A percentile compares a stretch with the other conserved stretches of the same genome.
These are phyloP conservation scores for Botrytis sinoallii DNA, from an alignment of 2,329 filamentous ascomycete species.

Conservation along the genomic window DNA sequence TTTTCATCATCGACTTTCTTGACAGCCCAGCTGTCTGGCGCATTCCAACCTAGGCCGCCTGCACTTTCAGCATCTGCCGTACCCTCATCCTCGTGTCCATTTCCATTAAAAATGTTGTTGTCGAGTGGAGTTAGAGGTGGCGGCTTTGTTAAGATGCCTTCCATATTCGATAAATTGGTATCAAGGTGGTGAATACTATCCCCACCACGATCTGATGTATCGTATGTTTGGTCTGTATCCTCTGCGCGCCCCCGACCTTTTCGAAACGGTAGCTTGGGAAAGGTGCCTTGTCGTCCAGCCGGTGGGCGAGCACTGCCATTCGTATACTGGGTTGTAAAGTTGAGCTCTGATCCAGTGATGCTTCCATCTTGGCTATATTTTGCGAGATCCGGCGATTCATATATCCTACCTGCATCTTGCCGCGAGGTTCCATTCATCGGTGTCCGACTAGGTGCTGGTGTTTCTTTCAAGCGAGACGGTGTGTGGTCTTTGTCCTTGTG, in stretches of 20 bases:
- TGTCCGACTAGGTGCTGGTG: constrained; percentile 53
- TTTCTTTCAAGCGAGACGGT: constrained; percentile 44
- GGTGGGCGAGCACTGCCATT: constrained; percentile 26
- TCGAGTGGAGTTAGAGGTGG: constrained; percentile 70
- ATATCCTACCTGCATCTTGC: constrained; percentile 26
- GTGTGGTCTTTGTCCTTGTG: constrained; percentile 55
- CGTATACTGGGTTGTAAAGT: constrained; percentile 21
- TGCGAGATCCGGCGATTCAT: constrained; percentile 32
- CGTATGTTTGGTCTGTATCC: constrained; percentile 52
- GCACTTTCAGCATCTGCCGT: constrained; percentile 33
- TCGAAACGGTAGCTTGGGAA: constrained; percentile 58
- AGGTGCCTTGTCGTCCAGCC: constrained; percentile 32
- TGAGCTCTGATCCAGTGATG: constrained; percentile 32
- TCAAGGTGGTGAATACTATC: constrained; percentile 67
- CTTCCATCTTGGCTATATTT: constrained; percentile 36
- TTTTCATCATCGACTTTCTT: constrained; percentile 68
- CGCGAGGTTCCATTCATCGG: constrained; percentile 41
- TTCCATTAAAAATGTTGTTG: constrained; percentile 46
- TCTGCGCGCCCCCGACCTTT: constrained; percentile 54
- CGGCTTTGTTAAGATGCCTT: constrained; percentile 76
- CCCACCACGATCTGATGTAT: constrained; percentile 26
- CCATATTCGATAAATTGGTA: constrained; percentile 86
- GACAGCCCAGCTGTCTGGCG: constrained; percentile 95
- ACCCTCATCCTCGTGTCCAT: constrained; percentile 44
- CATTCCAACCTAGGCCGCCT: constrained; percentile 70